Conservation (phyloP, 345 rosid species). For the Toxicodendron radicans region DNA sequence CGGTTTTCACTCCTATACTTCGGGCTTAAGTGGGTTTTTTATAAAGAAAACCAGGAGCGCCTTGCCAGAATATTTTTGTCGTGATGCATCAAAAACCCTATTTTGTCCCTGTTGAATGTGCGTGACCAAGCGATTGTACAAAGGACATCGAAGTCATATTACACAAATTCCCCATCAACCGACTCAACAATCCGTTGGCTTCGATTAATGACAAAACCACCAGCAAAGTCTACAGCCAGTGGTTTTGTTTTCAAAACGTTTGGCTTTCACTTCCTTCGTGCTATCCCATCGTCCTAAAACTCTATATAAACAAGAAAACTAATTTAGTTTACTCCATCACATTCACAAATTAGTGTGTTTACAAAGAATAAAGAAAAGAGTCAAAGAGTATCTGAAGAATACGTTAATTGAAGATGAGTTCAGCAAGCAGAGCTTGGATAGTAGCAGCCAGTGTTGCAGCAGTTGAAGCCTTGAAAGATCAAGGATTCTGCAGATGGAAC, state of each 20-base stretch:
- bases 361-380: background rate
- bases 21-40: background rate
- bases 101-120: background rate
- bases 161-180: background rate
- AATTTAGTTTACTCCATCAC: background rate
- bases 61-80: background rate
- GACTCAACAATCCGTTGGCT: background rate
- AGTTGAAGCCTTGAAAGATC: conserved; percentile 65
- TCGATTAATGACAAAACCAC: no score
- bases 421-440: conserved; percentile 46
- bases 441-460: conserved; percentile 55
- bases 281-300: background rate
- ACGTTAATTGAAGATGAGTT: background rate
- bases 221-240: no score
- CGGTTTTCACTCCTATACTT: background rate
- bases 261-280: background rate
- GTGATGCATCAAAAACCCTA: background rate
- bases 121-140: background rate
- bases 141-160: background rate
- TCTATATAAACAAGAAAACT: background rate
- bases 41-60: background rate
- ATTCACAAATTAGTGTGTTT: background rate
- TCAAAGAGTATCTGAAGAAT: no score
- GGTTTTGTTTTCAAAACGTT: background rate
- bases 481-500: conserved; percentile 64